A percentile compares a stretch with the other conserved stretches of the same genome.
phyloP scores from a whole-genome alignment of 2,329 filamentous ascomycete species.

The Botryosphaeria agaves region DNA sequence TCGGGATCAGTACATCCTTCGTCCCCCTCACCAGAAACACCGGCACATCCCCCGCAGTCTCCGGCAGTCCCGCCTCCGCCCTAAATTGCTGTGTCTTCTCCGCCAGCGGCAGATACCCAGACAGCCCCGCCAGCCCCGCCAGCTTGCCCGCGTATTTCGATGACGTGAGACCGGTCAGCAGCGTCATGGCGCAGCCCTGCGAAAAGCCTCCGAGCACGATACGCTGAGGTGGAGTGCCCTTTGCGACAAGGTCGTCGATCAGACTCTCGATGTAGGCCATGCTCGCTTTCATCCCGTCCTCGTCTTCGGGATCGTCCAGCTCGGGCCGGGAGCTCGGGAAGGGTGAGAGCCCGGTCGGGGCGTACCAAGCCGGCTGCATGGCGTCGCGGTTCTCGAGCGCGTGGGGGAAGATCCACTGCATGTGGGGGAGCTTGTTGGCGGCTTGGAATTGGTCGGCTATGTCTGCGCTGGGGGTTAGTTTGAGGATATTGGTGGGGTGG shows the following conservation, averaged over 20 bases:
- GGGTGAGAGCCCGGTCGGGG: conserved; percentile 21
- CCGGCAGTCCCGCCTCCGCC: conserved; percentile 17
- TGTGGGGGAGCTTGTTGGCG: conserved; percentile 28
- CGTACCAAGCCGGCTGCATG: conserved; percentile 29
- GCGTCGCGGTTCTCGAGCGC: conserved; percentile 28
- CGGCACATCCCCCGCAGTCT: conserved; percentile 18
- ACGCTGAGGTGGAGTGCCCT: conserved; percentile 22
- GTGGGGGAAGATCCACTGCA: conserved; percentile 33
- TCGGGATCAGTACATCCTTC: conserved; percentile 30
- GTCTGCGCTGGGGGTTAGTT: conserved; percentile 11
- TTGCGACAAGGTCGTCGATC: conserved; percentile 22
- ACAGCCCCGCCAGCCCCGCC: conserved; percentile 23
- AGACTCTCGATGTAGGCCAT: conserved; percentile 23
- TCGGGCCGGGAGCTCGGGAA: conserved; percentile 22
- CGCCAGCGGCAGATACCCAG: conserved; percentile 29
- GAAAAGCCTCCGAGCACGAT: conserved; percentile 31
- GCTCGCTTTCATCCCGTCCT: conserved; percentile 23
- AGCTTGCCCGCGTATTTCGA: conserved; percentile 21
- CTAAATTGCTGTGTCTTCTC: conserved; percentile 21
- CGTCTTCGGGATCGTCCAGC: conserved; percentile 28
- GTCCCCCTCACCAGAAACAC: conserved; percentile 30
- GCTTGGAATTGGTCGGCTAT: conserved; percentile 30
- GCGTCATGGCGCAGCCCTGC: conserved; percentile 27
- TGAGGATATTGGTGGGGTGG: too few species aligned
- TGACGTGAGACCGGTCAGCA: conserved; percentile 24